Conservation (phyloP, 441 rosid genomes). For the Capsella rubella region DNA sequence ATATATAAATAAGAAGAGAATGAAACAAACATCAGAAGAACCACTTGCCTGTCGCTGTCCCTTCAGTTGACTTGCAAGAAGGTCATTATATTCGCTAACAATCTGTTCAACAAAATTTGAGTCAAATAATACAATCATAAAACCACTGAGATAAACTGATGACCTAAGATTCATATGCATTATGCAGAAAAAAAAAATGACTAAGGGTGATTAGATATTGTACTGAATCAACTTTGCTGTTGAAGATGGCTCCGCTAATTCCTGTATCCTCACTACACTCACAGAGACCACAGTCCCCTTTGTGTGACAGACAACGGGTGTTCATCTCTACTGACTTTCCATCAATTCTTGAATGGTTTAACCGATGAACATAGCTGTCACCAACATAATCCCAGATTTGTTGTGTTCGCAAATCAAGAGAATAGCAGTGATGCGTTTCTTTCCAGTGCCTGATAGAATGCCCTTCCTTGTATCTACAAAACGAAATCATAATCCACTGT, state of each 20-base stretch:
- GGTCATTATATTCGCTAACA: conserved; percentile 84
- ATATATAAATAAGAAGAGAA: conserved; percentile 10
- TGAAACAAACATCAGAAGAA: conserved; percentile 17
- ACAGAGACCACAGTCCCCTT: conserved; percentile 71
- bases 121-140: conserved; percentile 4
- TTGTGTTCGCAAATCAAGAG: conserved; percentile 84
- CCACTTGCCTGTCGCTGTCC: conserved; percentile 84
- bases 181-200: background rate
- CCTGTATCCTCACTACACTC: conserved; percentile 79
- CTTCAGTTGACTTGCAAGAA: conserved; percentile 85
- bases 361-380: conserved; percentile 88
- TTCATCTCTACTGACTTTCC: conserved; percentile 70
- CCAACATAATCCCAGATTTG: conserved; percentile 99
- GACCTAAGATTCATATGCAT: conserved; percentile 3
- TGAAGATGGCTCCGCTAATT: conserved; percentile 70
- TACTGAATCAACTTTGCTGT: conserved; percentile 95
- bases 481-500: conserved; percentile 25
- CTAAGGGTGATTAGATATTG: conserved; percentile 26
- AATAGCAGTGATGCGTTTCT: conserved; percentile 83
- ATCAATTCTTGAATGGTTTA: conserved; percentile 88
- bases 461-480: conserved; percentile 83
- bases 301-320: conserved; percentile 58
- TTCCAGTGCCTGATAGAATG: conserved; percentile 93
- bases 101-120: conserved; percentile 55
- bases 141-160: background rate